These are phyloP conservation scores for Lagenaria siceraria DNA, from an alignment of 306 rosid species.

Conservation along the genomic window DNA sequence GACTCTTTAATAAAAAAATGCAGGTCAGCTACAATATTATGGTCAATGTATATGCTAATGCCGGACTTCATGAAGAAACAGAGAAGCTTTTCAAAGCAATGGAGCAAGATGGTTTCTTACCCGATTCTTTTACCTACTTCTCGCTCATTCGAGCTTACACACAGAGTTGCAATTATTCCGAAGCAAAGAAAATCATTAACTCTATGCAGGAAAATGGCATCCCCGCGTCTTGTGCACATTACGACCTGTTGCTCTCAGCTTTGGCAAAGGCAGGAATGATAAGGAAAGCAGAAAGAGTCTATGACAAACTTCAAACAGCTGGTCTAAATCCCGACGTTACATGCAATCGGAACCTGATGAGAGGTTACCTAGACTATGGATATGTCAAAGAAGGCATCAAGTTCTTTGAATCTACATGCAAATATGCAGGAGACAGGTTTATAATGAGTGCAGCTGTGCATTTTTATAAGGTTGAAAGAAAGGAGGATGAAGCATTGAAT, in stretches of 20 bases:
- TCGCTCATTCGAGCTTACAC: conserved; percentile 64
- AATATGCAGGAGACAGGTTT: conserved; percentile 43
- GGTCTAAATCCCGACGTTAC: conserved; percentile 54
- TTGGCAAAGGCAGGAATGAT: conserved; percentile 47
- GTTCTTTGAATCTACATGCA: conserved; percentile 40
- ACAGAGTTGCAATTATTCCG: conserved; percentile 37
- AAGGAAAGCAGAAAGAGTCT: conserved; percentile 64
- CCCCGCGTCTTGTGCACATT: conserved; percentile 60
- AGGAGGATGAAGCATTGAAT: conserved; percentile 36
- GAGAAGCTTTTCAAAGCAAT: conserved; percentile 51
- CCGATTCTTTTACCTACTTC: conserved; percentile 66
- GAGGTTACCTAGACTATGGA: conserved; percentile 65
- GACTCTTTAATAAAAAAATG: conserved; percentile 17
- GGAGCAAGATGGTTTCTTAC: conserved; percentile 44
- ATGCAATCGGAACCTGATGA: conserved; percentile 51
- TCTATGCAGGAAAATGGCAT: conserved; percentile 50
- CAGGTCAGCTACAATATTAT: conserved; percentile 89
- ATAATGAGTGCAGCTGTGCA: conserved; percentile 75
- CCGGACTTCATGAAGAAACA: conserved; percentile 51
- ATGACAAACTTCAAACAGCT: conserved; percentile 23
- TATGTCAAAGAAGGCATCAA: conserved; percentile 47
- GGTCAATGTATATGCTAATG: conserved; percentile 67
- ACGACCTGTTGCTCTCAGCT: conserved; percentile 48
- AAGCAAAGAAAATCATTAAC: conserved; percentile 55
- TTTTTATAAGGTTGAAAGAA: conserved; percentile 44